Conservation (phyloP, 441 rosid species). For the Pelargonium citronellum region DNA sequence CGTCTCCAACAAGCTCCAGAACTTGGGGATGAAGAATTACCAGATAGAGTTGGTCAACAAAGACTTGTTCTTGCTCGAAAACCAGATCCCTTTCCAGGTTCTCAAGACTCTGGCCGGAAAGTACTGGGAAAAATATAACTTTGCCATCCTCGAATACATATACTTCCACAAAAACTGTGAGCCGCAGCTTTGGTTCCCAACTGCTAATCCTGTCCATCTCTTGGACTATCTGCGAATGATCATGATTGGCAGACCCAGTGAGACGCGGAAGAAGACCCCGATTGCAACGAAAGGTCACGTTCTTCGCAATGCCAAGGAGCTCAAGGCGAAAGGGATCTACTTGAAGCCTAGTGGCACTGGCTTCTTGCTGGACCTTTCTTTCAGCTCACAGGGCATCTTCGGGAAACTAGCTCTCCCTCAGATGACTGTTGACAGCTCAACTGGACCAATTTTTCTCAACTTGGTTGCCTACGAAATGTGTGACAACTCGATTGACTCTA, state of each 20-base stretch:
- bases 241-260: neutral
- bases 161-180: neutral
- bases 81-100: neutral
- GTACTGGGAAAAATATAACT: neutral
- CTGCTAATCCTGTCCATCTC: neutral
- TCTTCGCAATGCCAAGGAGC: neutral
- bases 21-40: neutral
- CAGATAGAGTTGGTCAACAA: neutral
- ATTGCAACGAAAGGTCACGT: neutral
- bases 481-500: neutral
- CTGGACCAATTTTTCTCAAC: slow-evolving; percentile 24
- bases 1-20: neutral
- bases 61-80: neutral
- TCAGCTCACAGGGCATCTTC: neutral
- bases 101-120: neutral
- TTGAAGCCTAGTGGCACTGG: neutral
- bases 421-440: slow-evolving; percentile 21
- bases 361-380: neutral
- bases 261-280: neutral
- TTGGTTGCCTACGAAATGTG: slow-evolving; percentile 26
- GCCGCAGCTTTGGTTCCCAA: neutral
- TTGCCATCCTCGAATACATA: neutral
- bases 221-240: neutral
- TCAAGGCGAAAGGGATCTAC: neutral
- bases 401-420: slow-evolving; percentile 19